Percentiles rank a stretch among this genome's conserved stretches.
These are phyloP conservation scores for Apiotrichum sp. DNA, from an alignment of 1,284 basidiomycete genomes.

Conservation along the genomic window DNA sequence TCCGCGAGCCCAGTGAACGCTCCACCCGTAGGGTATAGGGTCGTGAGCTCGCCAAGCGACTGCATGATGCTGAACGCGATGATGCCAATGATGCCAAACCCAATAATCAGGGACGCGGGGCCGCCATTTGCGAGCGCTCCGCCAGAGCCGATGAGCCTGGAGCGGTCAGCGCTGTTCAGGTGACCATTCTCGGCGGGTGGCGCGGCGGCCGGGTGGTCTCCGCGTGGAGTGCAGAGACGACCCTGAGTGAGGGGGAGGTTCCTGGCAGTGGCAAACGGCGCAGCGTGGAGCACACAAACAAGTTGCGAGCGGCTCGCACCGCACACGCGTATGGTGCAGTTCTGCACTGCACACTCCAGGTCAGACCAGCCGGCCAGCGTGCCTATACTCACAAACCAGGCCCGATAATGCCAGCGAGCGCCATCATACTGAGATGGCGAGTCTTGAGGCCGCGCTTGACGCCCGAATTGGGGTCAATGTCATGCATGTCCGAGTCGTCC, in stretches of 20 bases:
- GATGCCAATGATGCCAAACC: conserved; percentile 22
- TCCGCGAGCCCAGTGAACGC: conserved; percentile 21
- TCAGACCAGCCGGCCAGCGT: too few relatives aligned
- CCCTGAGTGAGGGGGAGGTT: too few relatives aligned
- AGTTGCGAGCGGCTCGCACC: too few relatives aligned
- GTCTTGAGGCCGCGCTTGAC: conserved; percentile 25
- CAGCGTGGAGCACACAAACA: too few relatives aligned
- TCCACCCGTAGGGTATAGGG: conserved; percentile 21
- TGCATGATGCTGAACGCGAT: conserved; percentile 24
- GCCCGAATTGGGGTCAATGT: conserved; percentile 14
- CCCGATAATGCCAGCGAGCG: conserved; percentile 26
- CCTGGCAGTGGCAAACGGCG: too few relatives aligned
- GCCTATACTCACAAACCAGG: conserved; percentile 10
- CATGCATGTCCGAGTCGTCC: conserved; percentile 1
- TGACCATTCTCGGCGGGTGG: too few relatives aligned
- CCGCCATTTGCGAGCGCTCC: conserved; percentile 19
- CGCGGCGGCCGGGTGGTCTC: too few relatives aligned
- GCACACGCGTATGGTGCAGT: too few relatives aligned
- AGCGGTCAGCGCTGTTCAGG: too few relatives aligned
- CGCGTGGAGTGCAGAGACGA: too few relatives aligned
- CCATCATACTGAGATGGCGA: conserved; percentile 31
- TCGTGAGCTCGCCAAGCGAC: conserved; percentile 23
- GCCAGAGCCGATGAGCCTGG: conserved; percentile 19
- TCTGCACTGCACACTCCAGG: too few relatives aligned
- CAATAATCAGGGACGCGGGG: conserved; percentile 22